phyloP scores from a whole-genome alignment of 106 monocot species.

The Allium cepa region DNA sequence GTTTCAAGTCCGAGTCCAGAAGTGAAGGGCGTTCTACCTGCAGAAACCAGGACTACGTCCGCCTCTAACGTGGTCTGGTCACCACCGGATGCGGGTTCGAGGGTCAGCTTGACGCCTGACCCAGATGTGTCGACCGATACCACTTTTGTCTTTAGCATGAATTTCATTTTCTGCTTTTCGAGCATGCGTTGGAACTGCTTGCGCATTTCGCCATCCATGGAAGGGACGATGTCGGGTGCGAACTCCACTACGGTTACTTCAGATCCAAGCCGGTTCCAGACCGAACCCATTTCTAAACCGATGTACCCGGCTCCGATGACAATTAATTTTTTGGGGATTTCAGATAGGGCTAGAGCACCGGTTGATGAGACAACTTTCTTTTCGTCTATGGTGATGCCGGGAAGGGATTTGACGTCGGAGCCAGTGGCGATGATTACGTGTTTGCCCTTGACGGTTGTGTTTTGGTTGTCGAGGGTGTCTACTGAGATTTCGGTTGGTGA shows the following conservation, averaged over 20 bases:
- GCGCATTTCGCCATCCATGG: constrained; percentile 46
- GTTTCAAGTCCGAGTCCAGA: constrained; percentile 38
- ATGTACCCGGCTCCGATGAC: constrained; percentile 66
- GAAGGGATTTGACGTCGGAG: constrained; percentile 56
- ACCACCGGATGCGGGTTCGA: constrained; percentile 52
- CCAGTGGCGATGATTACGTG: constrained; percentile 61
- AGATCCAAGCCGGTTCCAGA: constrained; percentile 55
- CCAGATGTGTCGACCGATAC: constrained; percentile 47
- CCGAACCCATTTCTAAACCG: constrained; percentile 60
- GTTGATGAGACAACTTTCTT: constrained; percentile 62
- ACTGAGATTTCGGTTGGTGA: constrained; percentile 47
- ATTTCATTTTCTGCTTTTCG: constrained; percentile 66
- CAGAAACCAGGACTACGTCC: constrained; percentile 54
- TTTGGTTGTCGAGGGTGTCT: constrained; percentile 27
- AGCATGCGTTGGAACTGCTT: constrained; percentile 60
- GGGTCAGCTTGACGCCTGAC: constrained; percentile 35
- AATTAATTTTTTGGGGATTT: constrained; percentile 53
- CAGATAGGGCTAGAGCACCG: constrained; percentile 34
- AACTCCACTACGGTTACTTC: constrained; percentile 62
- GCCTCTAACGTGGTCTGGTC: constrained; percentile 49
- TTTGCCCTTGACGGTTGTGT: constrained; percentile 40
- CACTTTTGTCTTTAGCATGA: constrained; percentile 58
- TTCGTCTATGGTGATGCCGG: constrained; percentile 52
- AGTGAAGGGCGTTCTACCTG: constrained; percentile 39
- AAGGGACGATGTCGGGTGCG: constrained; percentile 47